These are phyloP conservation scores for Immersiporthe knoxdaviesiana DNA, from an alignment of 2,329 filamentous ascomycete genomes.

Conservation along the genomic window DNA sequence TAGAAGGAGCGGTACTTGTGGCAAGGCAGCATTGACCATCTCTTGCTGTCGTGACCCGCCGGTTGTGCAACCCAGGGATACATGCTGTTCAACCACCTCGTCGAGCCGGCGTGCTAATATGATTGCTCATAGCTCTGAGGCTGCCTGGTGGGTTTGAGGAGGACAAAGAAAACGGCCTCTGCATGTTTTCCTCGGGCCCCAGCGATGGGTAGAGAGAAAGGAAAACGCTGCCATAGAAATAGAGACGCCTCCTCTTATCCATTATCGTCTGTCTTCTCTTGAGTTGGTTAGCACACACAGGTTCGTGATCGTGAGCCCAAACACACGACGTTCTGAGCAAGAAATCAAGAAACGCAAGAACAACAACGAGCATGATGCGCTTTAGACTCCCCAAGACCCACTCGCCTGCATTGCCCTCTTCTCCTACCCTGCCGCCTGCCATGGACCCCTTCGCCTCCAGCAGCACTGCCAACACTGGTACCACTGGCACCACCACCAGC, in stretches of 20 bases:
- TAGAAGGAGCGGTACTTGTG: neutral
- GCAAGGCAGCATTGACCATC: neutral
- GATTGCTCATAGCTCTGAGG: neutral
- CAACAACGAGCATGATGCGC: neutral
- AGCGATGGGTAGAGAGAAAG: neutral
- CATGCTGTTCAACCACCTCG: neutral
- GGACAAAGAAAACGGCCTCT: neutral
- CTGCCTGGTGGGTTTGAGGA: neutral
- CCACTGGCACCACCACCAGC: no score
- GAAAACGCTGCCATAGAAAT: neutral
- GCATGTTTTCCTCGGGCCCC: neutral
- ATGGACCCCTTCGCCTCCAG: neutral
- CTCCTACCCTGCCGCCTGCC: neutral
- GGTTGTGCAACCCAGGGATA: neutral
- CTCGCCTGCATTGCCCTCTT: neutral
- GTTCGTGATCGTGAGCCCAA: no score
- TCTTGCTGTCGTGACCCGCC: neutral
- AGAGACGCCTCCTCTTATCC: no score
- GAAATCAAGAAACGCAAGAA: no score
- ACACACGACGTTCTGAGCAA: no score
- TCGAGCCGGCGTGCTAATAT: neutral
- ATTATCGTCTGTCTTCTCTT: neutral
- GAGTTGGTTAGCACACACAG: no score
- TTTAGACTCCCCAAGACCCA: neutral
- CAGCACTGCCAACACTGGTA: neutral